phyloP scores from a whole-genome alignment of 371 early-diverging fungal species.

The Rhizopus stolonifer region DNA sequence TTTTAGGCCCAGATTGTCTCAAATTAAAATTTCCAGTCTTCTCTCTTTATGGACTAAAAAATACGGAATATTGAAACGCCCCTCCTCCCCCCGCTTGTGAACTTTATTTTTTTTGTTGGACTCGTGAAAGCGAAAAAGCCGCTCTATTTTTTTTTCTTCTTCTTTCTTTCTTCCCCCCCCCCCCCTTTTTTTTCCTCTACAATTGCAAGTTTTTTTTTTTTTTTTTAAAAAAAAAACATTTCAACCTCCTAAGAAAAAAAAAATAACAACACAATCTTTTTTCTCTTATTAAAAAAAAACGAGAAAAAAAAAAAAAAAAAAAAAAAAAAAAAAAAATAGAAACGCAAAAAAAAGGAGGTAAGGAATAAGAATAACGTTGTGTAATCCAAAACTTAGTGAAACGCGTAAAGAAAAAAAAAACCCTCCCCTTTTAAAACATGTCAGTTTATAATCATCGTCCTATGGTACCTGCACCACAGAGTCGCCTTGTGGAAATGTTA shows the following conservation, averaged over 20 bases:
- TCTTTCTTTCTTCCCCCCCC: too few relatives aligned
- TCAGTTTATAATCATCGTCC: conserved; percentile 84
- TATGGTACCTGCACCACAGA: conserved; percentile 75
- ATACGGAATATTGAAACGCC: too few relatives aligned
- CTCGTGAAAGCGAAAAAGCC: too few relatives aligned
- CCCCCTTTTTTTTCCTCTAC: too few relatives aligned
- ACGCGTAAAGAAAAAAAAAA: not conserved
- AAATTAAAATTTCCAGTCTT: too few relatives aligned
- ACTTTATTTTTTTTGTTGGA: too few relatives aligned
- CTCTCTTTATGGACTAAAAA: too few relatives aligned
- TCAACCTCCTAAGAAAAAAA: not conserved
- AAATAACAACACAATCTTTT: too few relatives aligned
- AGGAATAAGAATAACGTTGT: not conserved
- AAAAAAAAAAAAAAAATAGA: not conserved
- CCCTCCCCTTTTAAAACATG: conserved; percentile 19
- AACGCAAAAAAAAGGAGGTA: not conserved
- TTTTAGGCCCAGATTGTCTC: too few relatives aligned
- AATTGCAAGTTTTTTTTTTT: too few relatives aligned
- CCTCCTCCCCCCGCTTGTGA: too few relatives aligned
- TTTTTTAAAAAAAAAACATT: not conserved
- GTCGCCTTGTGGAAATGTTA: conserved; percentile 79
- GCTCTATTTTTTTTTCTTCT: not conserved
- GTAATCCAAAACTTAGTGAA: conserved; percentile 1
- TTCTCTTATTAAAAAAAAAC: not conserved
- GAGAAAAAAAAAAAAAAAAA: not conserved